Conservation (phyloP, 2,329 filamentous ascomycete species). For the Stagonosporopsis vannaccii region DNA sequence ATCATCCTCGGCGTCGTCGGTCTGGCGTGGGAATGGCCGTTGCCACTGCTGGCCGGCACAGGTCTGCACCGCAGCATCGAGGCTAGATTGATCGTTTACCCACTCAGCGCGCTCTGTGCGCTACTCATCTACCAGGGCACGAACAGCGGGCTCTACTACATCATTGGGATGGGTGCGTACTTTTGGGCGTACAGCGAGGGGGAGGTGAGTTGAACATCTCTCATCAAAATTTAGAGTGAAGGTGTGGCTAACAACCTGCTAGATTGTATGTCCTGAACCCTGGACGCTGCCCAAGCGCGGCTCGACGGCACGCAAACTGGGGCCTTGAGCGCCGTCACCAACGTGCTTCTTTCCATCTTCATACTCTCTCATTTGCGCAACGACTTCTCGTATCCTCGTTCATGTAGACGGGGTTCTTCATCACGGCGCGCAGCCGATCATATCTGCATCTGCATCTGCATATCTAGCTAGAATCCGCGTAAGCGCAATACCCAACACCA, state of each 20-base stretch:
- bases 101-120: constrained; percentile 76
- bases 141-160: constrained; percentile 90
- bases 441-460: constrained; percentile 2
- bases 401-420: constrained; percentile 10
- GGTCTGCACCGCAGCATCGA: constrained; percentile 87
- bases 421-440: constrained; percentile 11
- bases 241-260: constrained; percentile 19
- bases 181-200: constrained; percentile 98
- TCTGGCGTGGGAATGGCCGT: constrained; percentile 90
- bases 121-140: constrained; percentile 89
- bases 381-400: constrained; percentile 9
- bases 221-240: background rate
- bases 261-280: constrained; percentile 59
- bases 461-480: constrained; percentile 3
- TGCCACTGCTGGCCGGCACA: constrained; percentile 76
- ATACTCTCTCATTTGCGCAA: constrained; percentile 7
- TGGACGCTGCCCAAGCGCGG: constrained; percentile 60
- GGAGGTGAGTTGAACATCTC: constrained; percentile 70
- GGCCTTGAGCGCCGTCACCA: constrained; percentile 18
- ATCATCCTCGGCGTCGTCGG: constrained; percentile 79
- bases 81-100: constrained; percentile 80
- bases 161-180: constrained; percentile 84
- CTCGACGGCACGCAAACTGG: constrained; percentile 32
- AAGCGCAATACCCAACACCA: constrained; percentile 12
- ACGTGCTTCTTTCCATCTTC: background rate